These are phyloP conservation scores for Apiotrichum akiyoshidainum DNA, from an alignment of 1,284 basidiomycete species.

Conservation along the genomic window DNA sequence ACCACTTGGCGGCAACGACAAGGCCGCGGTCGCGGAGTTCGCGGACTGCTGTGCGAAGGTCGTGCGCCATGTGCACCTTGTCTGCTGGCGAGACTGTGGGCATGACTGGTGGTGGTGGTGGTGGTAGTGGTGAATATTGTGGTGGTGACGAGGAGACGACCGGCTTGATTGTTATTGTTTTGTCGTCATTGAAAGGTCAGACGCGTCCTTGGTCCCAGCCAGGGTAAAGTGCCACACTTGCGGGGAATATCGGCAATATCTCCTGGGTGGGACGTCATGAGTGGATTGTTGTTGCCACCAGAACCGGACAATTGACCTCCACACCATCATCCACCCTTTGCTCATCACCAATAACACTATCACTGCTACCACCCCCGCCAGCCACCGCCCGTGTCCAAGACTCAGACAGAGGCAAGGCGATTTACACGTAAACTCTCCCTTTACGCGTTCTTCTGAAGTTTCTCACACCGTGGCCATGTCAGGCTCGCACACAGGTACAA, in stretches of 20 bases:
- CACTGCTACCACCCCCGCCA: too few species aligned
- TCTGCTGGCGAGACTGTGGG: conserved; percentile 17
- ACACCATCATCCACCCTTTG: not conserved
- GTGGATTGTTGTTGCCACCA: too few species aligned
- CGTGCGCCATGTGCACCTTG: conserved; percentile 43
- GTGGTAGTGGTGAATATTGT: not conserved
- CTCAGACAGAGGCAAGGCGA: not conserved
- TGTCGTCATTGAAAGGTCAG: not conserved
- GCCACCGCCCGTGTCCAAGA: not conserved
- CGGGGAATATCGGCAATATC: conserved; percentile 1
- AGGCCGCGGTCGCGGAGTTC: conserved; percentile 50
- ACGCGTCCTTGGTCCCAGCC: not conserved
- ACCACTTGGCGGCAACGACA: conserved; percentile 50
- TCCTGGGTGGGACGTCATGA: too few species aligned
- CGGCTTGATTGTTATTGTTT: conserved; percentile 10
- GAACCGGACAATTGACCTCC: too few species aligned
- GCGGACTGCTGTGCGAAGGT: conserved; percentile 40
- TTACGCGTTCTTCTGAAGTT: conserved; percentile 1
- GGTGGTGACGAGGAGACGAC: not conserved
- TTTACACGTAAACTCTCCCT: conserved; percentile 15
- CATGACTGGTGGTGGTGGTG: conserved; percentile 1
- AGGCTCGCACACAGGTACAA: conserved; percentile 13
- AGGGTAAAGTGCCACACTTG: not conserved
- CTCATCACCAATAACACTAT: not conserved
- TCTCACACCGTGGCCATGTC: conserved; percentile 21